phyloP scores from a whole-genome alignment of 768 basidiomycete species.

The Dendrothele bispora region DNA sequence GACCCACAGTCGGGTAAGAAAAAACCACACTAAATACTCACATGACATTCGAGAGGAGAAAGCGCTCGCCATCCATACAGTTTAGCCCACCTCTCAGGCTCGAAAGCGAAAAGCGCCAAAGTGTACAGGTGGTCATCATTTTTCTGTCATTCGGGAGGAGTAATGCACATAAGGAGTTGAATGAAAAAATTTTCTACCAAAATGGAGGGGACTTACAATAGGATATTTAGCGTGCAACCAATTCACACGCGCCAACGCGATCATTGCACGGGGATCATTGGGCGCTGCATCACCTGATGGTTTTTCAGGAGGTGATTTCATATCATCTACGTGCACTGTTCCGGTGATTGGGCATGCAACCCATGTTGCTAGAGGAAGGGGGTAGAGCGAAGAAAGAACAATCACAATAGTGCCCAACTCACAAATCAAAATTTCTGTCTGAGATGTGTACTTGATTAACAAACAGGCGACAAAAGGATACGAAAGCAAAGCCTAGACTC shows the following conservation, averaged over 20 bases:
- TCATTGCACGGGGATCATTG: slow-evolving; percentile 39
- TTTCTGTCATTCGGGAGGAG: no score
- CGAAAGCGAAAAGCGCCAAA: not conserved
- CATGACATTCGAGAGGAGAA: slow-evolving; percentile 43
- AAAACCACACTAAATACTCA: no score
- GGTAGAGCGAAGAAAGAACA: not conserved
- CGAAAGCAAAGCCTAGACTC: slow-evolving; percentile 15
- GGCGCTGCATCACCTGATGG: slow-evolving; percentile 1
- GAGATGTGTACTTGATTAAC: not conserved
- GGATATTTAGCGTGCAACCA: slow-evolving; percentile 42
- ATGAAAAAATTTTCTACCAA: not conserved
- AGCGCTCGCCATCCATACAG: slow-evolving; percentile 44
- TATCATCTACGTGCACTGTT: no score
- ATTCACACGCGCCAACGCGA: slow-evolving; percentile 41
- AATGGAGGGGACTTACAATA: slow-evolving; percentile 27
- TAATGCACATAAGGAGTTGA: no score
- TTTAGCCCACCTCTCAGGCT: slow-evolving; percentile 35
- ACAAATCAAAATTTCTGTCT: slow-evolving; percentile 47
- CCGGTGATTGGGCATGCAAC: slow-evolving; percentile 30
- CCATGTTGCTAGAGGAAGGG: slow-evolving; percentile 29
- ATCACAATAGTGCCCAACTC: slow-evolving; percentile 8
- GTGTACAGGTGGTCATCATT: no score
- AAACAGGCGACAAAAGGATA: not conserved
- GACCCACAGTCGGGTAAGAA: no score
- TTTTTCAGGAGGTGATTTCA: no score